Evolutionary conservation across 176 grass and related monocot genomes (phyloP).

Genomic region (Otatea glauca): DNA sequence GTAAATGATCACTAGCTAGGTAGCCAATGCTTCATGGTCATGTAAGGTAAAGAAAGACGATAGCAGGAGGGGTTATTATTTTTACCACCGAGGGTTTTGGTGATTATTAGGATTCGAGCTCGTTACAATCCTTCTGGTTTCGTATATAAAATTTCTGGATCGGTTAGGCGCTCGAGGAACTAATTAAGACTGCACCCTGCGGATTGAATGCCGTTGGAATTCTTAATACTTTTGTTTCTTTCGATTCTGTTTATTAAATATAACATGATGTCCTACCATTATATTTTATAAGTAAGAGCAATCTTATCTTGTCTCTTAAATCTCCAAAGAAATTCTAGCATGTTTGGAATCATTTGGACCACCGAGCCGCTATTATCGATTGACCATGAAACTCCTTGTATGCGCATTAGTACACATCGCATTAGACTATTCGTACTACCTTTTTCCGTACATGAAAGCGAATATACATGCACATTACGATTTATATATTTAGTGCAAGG

Average conservation of each 20-base stretch:
- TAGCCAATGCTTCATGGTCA: neutral
- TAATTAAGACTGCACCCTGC: neutral
- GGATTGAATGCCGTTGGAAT: neutral
- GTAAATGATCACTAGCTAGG: neutral
- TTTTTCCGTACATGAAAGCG: neutral
- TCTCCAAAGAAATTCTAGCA: constrained; percentile 30
- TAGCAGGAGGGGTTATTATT: neutral
- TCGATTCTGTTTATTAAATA: neutral
- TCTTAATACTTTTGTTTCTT: neutral
- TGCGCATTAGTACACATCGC: neutral
- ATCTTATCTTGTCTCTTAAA: constrained; percentile 15
- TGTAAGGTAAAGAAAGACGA: neutral
- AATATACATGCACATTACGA: neutral
- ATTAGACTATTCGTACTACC: neutral
- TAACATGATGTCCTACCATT: neutral
- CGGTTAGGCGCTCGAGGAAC: constrained; percentile 27
- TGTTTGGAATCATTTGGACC: constrained; percentile 37
- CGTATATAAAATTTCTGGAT: neutral
- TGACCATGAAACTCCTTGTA: constrained; percentile 18
- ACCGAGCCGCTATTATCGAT: constrained; percentile 33
- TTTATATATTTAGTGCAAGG: neutral
- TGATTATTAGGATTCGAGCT: neutral
- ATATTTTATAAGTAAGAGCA: neutral
- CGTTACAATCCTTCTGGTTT: constrained; percentile 3
- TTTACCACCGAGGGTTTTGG: neutral